These are phyloP conservation scores for Ganoderma leucocontextum DNA, from an alignment of 1,284 basidiomycete genomes.

Conservation along the genomic window DNA sequence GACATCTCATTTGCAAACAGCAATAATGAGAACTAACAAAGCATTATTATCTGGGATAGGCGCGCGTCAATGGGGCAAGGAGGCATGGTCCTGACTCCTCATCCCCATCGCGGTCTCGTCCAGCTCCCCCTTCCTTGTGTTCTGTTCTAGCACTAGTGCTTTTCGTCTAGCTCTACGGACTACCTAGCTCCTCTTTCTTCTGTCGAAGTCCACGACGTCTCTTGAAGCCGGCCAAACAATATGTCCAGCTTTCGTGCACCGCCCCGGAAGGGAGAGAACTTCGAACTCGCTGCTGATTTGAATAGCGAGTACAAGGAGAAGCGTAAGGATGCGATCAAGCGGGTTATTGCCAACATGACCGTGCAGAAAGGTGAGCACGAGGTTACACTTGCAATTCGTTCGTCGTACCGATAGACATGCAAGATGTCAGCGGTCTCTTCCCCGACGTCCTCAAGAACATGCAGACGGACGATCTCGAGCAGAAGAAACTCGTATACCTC, in stretches of 20 bases:
- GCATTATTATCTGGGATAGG: no score
- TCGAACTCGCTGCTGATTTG: conserved; percentile 92
- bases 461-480: conserved; percentile 94
- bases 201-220: no score
- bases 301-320: conserved; percentile 97
- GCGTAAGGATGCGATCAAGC: conserved; percentile 98
- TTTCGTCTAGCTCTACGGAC: background rate
- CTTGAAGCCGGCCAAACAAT: background rate
- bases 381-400: conserved; percentile 27
- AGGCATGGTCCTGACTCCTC: background rate
- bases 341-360: conserved; percentile 95
- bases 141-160: background rate
- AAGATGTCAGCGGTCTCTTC: conserved; percentile 95
- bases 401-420: conserved; percentile 12
- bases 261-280: conserved; percentile 89
- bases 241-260: conserved; percentile 61
- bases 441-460: conserved; percentile 99
- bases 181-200: background rate
- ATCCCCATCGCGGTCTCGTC: background rate
- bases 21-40: background rate
- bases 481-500: conserved; percentile 97
- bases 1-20: no score
- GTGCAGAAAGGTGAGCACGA: conserved; percentile 82
- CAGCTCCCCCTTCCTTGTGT: no score
- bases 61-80: no score